Base-by-base conservation (phyloP, 768 basidiomycete species). In the Solioccasus polychromus region DNA sequence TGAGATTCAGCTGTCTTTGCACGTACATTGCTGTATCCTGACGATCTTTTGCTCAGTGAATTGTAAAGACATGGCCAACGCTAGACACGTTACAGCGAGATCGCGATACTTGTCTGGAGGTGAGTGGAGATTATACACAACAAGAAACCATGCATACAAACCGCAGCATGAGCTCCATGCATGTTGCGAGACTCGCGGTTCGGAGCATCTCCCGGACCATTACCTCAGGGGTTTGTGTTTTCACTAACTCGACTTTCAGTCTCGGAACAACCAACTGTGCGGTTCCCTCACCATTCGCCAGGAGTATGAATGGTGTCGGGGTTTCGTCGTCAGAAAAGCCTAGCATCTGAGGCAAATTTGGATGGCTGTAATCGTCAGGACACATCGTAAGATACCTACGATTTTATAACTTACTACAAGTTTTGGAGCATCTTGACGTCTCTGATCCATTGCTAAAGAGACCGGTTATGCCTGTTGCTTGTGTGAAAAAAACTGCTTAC, bases 271-370 rank as follows among this genome's bases (percentile, higher is more conserved):
- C 11, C 19, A 40, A 14, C 18, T 17, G 4, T 8, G 32, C 19
- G 22, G 4, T 5, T 1, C 11, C 24, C 35, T 46, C 41, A 75
- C 78, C 74, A 41, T 74, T 73, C 1, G 76, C 74, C 18, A 79
- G 55, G n/a, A 79, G 48, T 40, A 79, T 74, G 49, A 79, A 79
- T 0, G 75, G 77, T 0, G 73, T 75, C 2, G 69, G 69, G 1
- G 71, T 60, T 28, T 70, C 63, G 14, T 71, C 70, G 12, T 70
- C 60, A 0, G 76, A 78, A 51, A 74, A 74, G 2, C 78, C 77
- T 7, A 76, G 48, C 68, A 80, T 71, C 53, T 78, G 76, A 0
- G 78, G 77, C 19, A 79, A 57, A 51, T 75, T 78, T 15, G 77
- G 74, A 45, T 78, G 77, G 48, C 77, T 77, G 30, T 14, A 24